Evolutionary conservation across 1,139 yeast genomes (phyloP).

Genomic region (Yamadazyma pseudoaaseri): DNA sequence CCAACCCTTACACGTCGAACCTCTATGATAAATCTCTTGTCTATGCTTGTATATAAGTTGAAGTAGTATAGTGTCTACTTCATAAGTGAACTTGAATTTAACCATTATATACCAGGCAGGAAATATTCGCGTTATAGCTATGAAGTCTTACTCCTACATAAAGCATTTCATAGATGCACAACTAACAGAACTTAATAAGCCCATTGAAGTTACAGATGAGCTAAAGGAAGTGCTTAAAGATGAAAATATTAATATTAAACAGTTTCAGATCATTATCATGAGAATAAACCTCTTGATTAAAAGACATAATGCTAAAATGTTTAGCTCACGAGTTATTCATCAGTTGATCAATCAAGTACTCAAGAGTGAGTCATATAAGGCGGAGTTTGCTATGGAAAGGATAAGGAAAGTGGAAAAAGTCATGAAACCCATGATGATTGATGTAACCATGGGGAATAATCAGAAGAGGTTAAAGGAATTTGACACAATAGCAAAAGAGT

Average conservation of each 20-base stretch:
- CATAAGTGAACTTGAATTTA: constrained; percentile 27
- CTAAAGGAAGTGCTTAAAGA: constrained; percentile 15
- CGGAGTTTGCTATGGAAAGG: constrained; percentile 27
- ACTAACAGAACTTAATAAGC: constrained; percentile 23
- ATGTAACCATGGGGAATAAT: constrained; percentile 13
- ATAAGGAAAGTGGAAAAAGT: constrained; percentile 21
- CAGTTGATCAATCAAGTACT: constrained; percentile 38
- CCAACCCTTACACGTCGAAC: constrained; percentile 31
- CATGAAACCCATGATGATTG: constrained; percentile 30
- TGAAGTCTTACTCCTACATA: constrained; percentile 21
- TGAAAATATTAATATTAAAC: constrained; percentile 18
- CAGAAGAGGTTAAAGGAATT: constrained; percentile 20
- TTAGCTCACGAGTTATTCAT: constrained; percentile 30
- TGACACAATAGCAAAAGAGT: constrained; percentile 23
- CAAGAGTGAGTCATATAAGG: constrained; percentile 31
- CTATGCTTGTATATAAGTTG: constrained; percentile 20
- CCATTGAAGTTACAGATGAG: constrained; percentile 19
- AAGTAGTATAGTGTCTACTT: constrained; percentile 24
- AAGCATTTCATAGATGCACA: constrained; percentile 31
- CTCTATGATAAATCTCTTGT: constrained; percentile 27
- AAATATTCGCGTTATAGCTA: too few species aligned
- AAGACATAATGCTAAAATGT: constrained; percentile 29
- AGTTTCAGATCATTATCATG: constrained; percentile 23
- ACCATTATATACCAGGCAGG: too few species aligned
- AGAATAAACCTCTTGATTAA: constrained; percentile 28